phyloP scores from a whole-genome alignment of 306 rosid genomes.

The Acacia confusa region DNA sequence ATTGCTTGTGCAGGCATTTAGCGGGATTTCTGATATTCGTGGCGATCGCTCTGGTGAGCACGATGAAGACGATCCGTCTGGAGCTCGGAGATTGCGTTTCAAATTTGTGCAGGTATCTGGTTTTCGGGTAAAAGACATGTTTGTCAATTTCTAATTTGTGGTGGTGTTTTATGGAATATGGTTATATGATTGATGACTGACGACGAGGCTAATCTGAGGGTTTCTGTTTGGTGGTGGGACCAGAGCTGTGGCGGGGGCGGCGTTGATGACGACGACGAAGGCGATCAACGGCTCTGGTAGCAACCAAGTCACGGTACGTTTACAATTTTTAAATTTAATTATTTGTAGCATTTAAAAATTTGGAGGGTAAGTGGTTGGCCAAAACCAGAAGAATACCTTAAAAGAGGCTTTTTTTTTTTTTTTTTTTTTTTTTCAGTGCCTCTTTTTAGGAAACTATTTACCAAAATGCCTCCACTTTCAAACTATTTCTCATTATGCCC shows the following conservation, averaged over 20 bases:
- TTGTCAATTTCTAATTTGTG: conserved; percentile 1
- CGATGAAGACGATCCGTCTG: conserved; percentile 28
- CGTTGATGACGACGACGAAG: conserved; percentile 29
- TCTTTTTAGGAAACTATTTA: too few relatives aligned
- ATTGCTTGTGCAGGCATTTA: conserved; percentile 56
- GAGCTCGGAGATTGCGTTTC: conserved; percentile 42
- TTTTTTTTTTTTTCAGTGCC: too few relatives aligned
- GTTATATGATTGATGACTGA: not conserved
- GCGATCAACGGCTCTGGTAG: conserved; percentile 45
- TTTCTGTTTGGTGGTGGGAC: conserved; percentile 17
- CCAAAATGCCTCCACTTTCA: too few relatives aligned
- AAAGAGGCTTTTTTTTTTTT: too few relatives aligned
- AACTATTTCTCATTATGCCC: too few relatives aligned
- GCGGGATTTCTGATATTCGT: conserved; percentile 71
- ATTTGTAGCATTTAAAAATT: not conserved
- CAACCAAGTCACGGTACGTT: conserved; percentile 35
- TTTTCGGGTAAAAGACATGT: not conserved
- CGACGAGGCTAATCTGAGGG: not conserved
- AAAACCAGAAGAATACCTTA: too few relatives aligned
- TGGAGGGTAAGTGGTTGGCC: not conserved
- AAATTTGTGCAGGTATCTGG: conserved; percentile 51
- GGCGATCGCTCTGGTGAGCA: conserved; percentile 53
- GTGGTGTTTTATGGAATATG: not conserved
- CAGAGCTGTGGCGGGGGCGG: conserved; percentile 44
- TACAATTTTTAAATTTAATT: not conserved